Evolutionary conservation across 805 yeast genomes (phyloP).

Genomic region (Saccharomycopsis lassenensis): DNA sequence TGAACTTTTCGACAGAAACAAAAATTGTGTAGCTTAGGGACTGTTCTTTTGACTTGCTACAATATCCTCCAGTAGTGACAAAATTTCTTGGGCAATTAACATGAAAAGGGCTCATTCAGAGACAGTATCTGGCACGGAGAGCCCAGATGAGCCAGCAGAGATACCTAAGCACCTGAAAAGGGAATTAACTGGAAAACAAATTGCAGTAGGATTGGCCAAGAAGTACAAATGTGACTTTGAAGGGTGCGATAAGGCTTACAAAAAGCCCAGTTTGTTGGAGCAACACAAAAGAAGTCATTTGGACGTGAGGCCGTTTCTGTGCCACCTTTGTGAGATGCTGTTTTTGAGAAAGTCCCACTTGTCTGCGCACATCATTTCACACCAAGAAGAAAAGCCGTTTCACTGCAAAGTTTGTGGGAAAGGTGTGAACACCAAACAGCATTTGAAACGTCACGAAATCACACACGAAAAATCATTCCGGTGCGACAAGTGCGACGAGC

Average conservation of each 20-base stretch:
- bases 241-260: constrained; percentile 66
- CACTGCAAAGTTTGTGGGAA: constrained; percentile 68
- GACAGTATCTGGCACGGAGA: neutral
- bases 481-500: constrained; percentile 58
- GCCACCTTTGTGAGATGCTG: constrained; percentile 49
- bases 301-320: constrained; percentile 65
- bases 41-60: too few species aligned
- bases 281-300: constrained; percentile 77
- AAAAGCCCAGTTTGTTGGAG: constrained; percentile 70
- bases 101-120: too few species aligned
- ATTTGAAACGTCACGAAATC: constrained; percentile 68
- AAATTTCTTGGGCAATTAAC: too few species aligned
- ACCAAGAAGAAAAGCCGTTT: constrained; percentile 54
- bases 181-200: neutral
- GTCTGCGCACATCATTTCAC: constrained; percentile 61
- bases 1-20: too few species aligned
- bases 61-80: too few species aligned
- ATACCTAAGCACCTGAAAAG: neutral
- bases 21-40: too few species aligned
- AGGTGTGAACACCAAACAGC: constrained; percentile 75
- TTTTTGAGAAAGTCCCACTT: constrained; percentile 76
- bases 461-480: constrained; percentile 62
- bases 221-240: constrained; percentile 49
- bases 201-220: constrained; percentile 29
- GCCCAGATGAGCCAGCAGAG: neutral